phyloP scores from a whole-genome alignment of 305 asterid genomes.

The Galium porrigens region DNA sequence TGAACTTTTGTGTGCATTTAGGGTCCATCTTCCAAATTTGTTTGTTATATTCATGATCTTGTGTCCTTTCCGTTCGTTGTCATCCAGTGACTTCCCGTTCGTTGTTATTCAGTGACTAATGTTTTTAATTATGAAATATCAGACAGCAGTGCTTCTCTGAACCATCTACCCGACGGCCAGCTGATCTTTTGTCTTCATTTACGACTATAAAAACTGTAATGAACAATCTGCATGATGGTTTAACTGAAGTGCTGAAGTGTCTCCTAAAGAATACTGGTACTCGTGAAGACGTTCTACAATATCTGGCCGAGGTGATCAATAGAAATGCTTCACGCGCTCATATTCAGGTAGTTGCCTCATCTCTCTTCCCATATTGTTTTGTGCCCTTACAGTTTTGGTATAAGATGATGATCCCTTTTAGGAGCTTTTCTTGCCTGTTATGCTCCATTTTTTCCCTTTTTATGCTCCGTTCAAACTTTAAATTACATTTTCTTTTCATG shows the following conservation, averaged over 20 bases:
- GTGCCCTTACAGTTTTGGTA: neutral
- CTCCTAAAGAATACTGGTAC: slow-evolving; percentile 65
- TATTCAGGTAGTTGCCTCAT: slow-evolving; percentile 22
- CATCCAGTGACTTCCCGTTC: neutral
- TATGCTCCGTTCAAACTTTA: neutral
- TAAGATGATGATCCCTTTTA: neutral
- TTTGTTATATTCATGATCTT: neutral
- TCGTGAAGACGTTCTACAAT: slow-evolving; percentile 74
- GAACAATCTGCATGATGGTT: slow-evolving; percentile 68
- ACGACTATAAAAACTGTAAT: slow-evolving; percentile 75
- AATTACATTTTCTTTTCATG: neutral
- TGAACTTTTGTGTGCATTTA: neutral
- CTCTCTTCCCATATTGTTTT: neutral
- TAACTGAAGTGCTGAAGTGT: slow-evolving; percentile 63
- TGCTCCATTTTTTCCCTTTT: neutral
- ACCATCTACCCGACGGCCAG: slow-evolving; percentile 66
- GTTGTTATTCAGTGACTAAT: neutral
- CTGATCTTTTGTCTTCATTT: slow-evolving; percentile 84
- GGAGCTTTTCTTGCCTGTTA: neutral
- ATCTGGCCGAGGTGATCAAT: slow-evolving; percentile 77
- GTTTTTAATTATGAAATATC: slow-evolving; percentile 19
- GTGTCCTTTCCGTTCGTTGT: neutral
- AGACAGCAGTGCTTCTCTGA: slow-evolving; percentile 91
- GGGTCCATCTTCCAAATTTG: neutral
- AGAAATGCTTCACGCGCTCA: slow-evolving; percentile 81